Evolutionary conservation across 169 alveolate species (phyloP).

Genomic region (Plasmodium reichenowi): DNA sequence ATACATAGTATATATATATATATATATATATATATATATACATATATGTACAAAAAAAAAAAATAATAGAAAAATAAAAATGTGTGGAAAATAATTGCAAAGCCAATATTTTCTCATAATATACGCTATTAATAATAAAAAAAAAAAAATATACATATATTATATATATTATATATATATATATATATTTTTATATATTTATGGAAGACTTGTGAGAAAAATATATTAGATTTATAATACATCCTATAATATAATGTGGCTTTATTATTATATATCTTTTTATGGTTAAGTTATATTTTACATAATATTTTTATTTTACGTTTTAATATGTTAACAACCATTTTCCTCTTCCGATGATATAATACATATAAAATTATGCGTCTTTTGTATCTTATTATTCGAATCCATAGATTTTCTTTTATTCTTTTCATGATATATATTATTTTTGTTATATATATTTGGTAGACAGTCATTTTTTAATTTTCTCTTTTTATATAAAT

Average conservation of each 20-base stretch:
- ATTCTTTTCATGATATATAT: conserved; percentile 21
- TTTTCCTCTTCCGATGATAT: conserved; percentile 42
- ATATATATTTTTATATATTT: no score
- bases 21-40: no score
- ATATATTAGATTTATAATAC: neutral
- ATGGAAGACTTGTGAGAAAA: no score
- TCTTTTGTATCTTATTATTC: conserved; percentile 10
- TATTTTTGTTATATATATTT: conserved; percentile 25
- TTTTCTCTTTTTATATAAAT: conserved; percentile 54
- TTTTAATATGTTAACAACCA: neutral
- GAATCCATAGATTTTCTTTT: conserved; percentile 9
- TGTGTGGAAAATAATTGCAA: no score
- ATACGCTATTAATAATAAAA: no score
- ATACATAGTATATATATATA: no score
- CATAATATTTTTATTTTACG: neutral
- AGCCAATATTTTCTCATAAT: no score
- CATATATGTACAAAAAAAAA: no score
- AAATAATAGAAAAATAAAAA: no score
- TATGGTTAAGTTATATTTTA: no score
- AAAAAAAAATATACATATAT: no score
- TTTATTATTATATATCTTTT: neutral
- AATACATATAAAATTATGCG: conserved; percentile 13
- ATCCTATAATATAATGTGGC: neutral
- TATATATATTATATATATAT: neutral
- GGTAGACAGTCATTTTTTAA: conserved; percentile 20